A percentile compares a stretch with the other conserved stretches of the same genome.
Evolutionary conservation across 352 stramenopile species (phyloP).

Genomic region (Globisporangium perplexum): DNA sequence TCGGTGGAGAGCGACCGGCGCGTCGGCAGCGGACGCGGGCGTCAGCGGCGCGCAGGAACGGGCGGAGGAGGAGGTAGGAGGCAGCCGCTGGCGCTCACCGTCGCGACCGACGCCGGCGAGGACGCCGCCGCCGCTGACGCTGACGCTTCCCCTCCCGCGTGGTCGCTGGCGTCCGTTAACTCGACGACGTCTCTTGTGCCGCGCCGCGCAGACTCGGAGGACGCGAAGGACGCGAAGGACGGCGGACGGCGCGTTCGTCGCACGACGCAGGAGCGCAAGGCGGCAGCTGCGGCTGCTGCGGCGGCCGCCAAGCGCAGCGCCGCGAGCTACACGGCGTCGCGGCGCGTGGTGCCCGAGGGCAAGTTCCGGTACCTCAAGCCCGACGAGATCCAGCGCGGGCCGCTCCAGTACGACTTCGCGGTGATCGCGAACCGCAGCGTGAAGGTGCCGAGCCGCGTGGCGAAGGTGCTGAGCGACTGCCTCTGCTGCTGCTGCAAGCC

Average conservation of each 20-base stretch:
- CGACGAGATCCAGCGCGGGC: constrained; percentile 62
- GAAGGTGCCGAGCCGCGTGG: constrained; percentile 27
- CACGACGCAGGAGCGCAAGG: constrained; percentile 11
- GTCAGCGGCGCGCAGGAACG: neutral
- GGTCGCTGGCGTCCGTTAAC: constrained; percentile 29
- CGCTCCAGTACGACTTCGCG: constrained; percentile 68
- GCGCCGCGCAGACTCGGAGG: constrained; percentile 25
- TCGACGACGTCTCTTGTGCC: constrained; percentile 56
- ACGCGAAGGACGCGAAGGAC: constrained; percentile 12
- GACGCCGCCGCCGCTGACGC: no score
- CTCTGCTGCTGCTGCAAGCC: constrained; percentile 33
- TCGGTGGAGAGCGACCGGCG: neutral
- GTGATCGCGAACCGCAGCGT: constrained; percentile 76
- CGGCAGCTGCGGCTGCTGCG: neutral
- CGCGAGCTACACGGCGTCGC: constrained; percentile 24
- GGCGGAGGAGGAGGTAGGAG: neutral
- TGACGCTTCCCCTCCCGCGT: neutral
- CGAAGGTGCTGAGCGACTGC: constrained; percentile 17
- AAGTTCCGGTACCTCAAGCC: constrained; percentile 81
- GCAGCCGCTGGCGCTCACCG: neutral
- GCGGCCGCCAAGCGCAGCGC: constrained; percentile 4
- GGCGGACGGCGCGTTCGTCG: neutral
- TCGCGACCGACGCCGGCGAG: neutral
- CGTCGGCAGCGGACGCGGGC: neutral
- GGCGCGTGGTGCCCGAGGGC: constrained; percentile 19